Base-by-base conservation (phyloP, 1,284 basidiomycete genomes). In the Fistulina hepatica region DNA sequence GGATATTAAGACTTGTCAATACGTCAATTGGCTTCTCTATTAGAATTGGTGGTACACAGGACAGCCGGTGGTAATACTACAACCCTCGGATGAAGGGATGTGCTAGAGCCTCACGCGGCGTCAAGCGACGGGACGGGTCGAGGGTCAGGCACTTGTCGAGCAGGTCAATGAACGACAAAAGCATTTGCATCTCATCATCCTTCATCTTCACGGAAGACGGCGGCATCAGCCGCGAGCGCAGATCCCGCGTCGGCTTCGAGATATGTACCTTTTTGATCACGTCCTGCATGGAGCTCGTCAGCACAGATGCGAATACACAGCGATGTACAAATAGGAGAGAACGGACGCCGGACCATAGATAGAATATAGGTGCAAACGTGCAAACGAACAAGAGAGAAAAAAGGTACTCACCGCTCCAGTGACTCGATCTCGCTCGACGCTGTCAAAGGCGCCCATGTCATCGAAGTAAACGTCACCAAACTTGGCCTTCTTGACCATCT, bases 381-480 rank as follows among this genome's bases (percentile, higher is more conserved):
- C 25, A 27, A 3, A 27, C 3, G 25, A 27, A 16, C 20, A 17
- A 30, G 38, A 32, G 44, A 36, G 6, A 47, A 40, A 24, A 42
- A 21, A 44, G 33, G 28, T 32, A 77, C 86, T 57, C 50, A 91
- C 88, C 41, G 71, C 66, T 10, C 85, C 84, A 2, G 85, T 89
- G 27, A 88, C 75, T 45, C 81, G 78, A 53, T 92, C 88, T 48
- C 69, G 76, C 55, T 93, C 91, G 2, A 90, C 66, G 46, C 76
- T 85, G 45, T 76, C 65, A 52, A 91, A 90, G 13, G 73, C 80
- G 34, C 84, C 79, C 62, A 82, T 76, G 42, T 95, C 92, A 56
- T 98, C 93, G 50, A 98, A 98, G 56, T 94, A 95, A 52, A 86
- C 65, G 33, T 85, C 78, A 2, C 86, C 86, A 58, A 97, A 97